Evolutionary conservation across 495 filamentous ascomycete genomes (phyloP).

Genomic region (Endocarpon pusillum): DNA sequence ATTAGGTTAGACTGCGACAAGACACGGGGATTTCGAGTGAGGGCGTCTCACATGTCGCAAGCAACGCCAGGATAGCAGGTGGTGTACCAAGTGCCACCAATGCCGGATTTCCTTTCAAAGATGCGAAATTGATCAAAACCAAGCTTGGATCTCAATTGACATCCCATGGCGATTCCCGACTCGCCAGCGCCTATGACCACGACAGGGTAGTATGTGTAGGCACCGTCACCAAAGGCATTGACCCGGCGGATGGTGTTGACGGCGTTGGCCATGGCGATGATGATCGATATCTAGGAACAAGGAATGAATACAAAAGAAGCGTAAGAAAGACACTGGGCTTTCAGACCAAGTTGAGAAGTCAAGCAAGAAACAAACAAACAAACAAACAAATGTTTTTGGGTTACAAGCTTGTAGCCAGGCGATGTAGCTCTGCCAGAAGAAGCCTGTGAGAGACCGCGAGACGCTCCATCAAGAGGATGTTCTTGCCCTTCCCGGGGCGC

Average conservation of each 20-base stretch:
- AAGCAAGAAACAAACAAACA: too few species aligned
- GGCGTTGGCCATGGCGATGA: constrained; percentile 14
- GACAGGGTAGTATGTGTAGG: constrained; percentile 39
- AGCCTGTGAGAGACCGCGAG: too few species aligned
- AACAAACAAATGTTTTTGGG: too few species aligned
- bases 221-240: constrained; percentile 28
- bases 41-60: constrained; percentile 25
- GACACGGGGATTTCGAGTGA: constrained; percentile 3
- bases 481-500: too few species aligned
- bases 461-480: too few species aligned
- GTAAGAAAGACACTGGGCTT: too few species aligned
- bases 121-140: constrained; percentile 46
- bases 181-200: constrained; percentile 43
- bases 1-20: constrained; percentile 3
- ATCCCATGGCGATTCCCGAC: constrained; percentile 50
- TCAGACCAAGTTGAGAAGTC: too few species aligned
- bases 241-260: constrained; percentile 25
- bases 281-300: too few species aligned
- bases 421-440: too few species aligned
- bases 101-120: constrained; percentile 41
- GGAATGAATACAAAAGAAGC: too few species aligned
- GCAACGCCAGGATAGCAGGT: constrained; percentile 51
- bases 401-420: too few species aligned
- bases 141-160: constrained; percentile 38
- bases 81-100: constrained; percentile 54